These are phyloP conservation scores for Globisporangium barbulae DNA, from an alignment of 352 stramenopile species.

Conservation along the genomic window DNA sequence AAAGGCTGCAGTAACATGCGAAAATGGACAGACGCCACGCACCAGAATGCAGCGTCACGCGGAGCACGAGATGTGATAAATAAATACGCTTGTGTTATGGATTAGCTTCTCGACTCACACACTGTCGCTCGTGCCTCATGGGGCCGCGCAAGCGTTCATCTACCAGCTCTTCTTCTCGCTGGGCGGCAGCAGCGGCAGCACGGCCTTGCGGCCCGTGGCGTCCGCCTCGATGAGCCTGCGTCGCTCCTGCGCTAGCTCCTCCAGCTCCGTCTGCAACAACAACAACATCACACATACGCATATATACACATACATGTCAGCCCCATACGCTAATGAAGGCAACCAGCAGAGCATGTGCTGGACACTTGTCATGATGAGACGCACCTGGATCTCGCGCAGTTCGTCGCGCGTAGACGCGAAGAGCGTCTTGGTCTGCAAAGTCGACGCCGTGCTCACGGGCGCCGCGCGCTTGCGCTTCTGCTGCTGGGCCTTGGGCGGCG, in stretches of 20 bases:
- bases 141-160: neutral
- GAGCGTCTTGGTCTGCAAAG: conserved; percentile 35
- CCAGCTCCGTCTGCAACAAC: conserved; percentile 26
- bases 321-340: too few relatives aligned
- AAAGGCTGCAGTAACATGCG: neutral
- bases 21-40: neutral
- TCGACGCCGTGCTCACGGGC: conserved; percentile 32
- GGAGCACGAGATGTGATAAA: neutral
- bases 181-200: conserved; percentile 29
- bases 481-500: conserved; percentile 8
- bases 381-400: conserved; percentile 41
- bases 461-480: conserved; percentile 30
- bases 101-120: neutral
- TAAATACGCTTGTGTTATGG: neutral
- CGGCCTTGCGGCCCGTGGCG: conserved; percentile 20
- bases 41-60: neutral
- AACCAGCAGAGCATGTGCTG: neutral
- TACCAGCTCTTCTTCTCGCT: conserved; percentile 18
- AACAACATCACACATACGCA: neutral
- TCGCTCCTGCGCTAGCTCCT: conserved; percentile 32
- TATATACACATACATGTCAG: too few relatives aligned
- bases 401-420: conserved; percentile 45
- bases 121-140: neutral
- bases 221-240: conserved; percentile 29
- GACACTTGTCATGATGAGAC: neutral